phyloP scores from a whole-genome alignment of 768 basidiomycete genomes.

The Pleurotus sapidus region DNA sequence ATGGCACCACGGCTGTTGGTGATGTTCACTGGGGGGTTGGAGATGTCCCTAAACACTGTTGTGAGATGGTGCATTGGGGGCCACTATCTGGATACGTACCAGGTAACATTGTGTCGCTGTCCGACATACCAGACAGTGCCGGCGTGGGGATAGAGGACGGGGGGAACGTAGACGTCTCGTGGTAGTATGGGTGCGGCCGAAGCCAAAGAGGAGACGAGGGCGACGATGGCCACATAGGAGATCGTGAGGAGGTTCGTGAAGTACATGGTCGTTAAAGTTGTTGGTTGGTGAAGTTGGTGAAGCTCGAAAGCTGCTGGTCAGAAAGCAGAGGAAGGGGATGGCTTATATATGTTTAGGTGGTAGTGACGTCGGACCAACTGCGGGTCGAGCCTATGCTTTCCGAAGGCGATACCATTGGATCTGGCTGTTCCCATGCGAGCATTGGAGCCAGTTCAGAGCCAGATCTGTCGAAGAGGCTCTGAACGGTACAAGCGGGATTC shows the following conservation, averaged over 20 bases:
- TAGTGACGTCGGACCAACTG: slow-evolving; percentile 5
- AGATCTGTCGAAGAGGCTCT: slow-evolving; percentile 2
- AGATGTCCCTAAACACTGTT: slow-evolving; percentile 30
- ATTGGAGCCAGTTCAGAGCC: not conserved
- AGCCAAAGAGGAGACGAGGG: slow-evolving; percentile 23
- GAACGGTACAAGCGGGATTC: not conserved
- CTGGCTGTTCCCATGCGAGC: not conserved
- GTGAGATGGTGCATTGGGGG: slow-evolving; percentile 4
- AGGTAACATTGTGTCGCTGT: slow-evolving; percentile 36
- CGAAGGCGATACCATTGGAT: slow-evolving; percentile 1
- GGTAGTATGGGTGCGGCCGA: slow-evolving; percentile 26
- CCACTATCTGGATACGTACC: slow-evolving; percentile 28
- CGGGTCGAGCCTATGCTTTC: not conserved
- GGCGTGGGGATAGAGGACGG: slow-evolving; percentile 31
- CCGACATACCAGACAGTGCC: slow-evolving; percentile 40
- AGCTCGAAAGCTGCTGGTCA: not conserved
- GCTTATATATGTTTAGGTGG: not conserved
- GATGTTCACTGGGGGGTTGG: slow-evolving; percentile 39
- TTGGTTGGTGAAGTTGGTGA: not conserved
- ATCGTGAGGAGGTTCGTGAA: slow-evolving; percentile 13
- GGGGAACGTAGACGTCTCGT: slow-evolving; percentile 51
- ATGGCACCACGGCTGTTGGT: slow-evolving; percentile 44
- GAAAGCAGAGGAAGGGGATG: not conserved
- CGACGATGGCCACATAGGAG: slow-evolving; percentile 11
- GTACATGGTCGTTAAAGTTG: slow-evolving; percentile 7